Percentiles rank a stretch among this genome's conserved stretches.
These are phyloP conservation scores for Fraxinus sp. DNA, from an alignment of 305 asterid species.

Conservation along the genomic window DNA sequence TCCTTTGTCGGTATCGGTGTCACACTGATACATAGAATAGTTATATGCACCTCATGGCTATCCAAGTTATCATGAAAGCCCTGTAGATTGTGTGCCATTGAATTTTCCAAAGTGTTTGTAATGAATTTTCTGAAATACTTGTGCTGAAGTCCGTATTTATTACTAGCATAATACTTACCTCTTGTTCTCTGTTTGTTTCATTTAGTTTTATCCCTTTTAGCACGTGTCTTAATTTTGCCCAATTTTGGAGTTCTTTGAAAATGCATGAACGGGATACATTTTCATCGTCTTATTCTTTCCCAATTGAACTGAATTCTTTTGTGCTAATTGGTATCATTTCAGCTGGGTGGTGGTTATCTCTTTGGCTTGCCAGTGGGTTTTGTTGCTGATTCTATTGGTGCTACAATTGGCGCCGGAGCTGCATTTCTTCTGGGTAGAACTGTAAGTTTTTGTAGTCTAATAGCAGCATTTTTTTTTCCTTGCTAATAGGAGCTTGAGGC, in stretches of 20 bases:
- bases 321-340: constrained; percentile 31
- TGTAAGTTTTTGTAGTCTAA: constrained; percentile 41
- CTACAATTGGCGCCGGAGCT: constrained; percentile 89
- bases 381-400: constrained; percentile 96
- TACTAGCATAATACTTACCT: background rate
- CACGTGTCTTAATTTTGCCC: background rate
- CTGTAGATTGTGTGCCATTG: background rate
- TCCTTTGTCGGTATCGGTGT: background rate
- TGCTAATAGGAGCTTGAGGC: background rate
- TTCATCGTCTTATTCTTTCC: background rate
- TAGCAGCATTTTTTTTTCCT: constrained; percentile 1
- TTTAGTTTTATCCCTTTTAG: constrained; percentile 3
- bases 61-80: constrained; percentile 6
- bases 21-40: background rate
- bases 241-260: constrained; percentile 9
- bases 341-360: constrained; percentile 98
- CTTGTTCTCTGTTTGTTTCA: background rate
- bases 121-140: constrained; percentile 2
- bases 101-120: background rate
- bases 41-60: background rate
- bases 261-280: constrained; percentile 13
- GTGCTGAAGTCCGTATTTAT: background rate
- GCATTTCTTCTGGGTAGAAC: constrained; percentile 98
- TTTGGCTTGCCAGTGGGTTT: constrained; percentile 96
- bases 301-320: constrained; percentile 20